Percentiles rank a stretch among this genome's conserved stretches.
These are phyloP conservation scores for Austroboletus novae-zelandiae DNA, from an alignment of 1,284 basidiomycete species.

Conservation along the genomic window DNA sequence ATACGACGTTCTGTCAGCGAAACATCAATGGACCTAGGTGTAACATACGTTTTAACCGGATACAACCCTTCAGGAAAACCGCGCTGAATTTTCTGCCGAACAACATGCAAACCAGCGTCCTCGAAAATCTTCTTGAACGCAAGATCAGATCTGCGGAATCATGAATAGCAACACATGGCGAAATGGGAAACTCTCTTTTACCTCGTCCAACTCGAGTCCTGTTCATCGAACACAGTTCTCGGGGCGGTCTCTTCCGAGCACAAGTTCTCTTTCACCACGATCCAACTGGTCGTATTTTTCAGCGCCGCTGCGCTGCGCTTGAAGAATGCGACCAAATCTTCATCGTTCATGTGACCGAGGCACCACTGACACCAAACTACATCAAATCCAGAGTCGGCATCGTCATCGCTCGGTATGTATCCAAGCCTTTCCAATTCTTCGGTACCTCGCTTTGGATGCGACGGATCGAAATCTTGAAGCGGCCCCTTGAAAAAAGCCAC, in stretches of 20 bases:
- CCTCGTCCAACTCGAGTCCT: slow-evolving; percentile 90
- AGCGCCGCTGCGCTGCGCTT: slow-evolving; percentile 58
- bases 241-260: slow-evolving; percentile 64
- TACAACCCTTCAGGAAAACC: slow-evolving; percentile 82
- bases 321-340: slow-evolving; percentile 77
- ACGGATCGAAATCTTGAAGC: slow-evolving; percentile 76
- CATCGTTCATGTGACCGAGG: slow-evolving; percentile 81
- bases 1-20: slow-evolving; percentile 5
- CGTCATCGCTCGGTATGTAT: slow-evolving; percentile 44
- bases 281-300: slow-evolving; percentile 50
- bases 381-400: slow-evolving; percentile 60
- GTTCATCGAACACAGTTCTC: slow-evolving; percentile 72
- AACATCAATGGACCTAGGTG: neutral
- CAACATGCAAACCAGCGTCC: slow-evolving; percentile 63
- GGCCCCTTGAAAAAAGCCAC: slow-evolving; percentile 80
- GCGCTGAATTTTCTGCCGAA: slow-evolving; percentile 70
- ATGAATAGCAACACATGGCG: slow-evolving; percentile 7
- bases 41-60: slow-evolving; percentile 78
- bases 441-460: slow-evolving; percentile 41
- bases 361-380: slow-evolving; percentile 97
- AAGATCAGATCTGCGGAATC: slow-evolving; percentile 65
- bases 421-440: slow-evolving; percentile 59
- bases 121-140: slow-evolving; percentile 78
- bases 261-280: slow-evolving; percentile 92
- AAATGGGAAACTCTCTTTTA: slow-evolving; percentile 11